Evolutionary conservation across 345 rosid genomes (phyloP).

Genomic region (Angophora floribunda): DNA sequence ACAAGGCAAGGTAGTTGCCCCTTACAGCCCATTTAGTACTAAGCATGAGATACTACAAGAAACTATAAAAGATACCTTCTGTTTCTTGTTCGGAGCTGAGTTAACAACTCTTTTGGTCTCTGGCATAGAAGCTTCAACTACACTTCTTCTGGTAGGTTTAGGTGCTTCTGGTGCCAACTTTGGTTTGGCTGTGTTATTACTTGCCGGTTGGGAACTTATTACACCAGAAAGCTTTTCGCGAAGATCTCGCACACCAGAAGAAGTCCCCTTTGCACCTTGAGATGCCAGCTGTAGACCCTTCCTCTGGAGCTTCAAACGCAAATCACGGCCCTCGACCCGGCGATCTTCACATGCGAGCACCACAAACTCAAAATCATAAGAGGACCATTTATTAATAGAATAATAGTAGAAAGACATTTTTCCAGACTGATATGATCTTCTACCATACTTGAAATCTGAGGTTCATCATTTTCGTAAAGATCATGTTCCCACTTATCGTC

Average conservation of each 20-base stretch:
- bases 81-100: slow-evolving; percentile 40
- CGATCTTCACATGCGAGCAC: slow-evolving; percentile 51
- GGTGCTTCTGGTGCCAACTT: slow-evolving; percentile 42
- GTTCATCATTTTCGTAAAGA: slow-evolving; percentile 46
- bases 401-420: background rate
- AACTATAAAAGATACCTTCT: background rate
- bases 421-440: background rate
- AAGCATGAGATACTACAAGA: background rate
- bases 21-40: background rate
- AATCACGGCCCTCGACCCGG: slow-evolving; percentile 66
- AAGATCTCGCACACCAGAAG: slow-evolving; percentile 57
- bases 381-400: slow-evolving; percentile 1
- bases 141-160: slow-evolving; percentile 48
- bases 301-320: slow-evolving; percentile 88
- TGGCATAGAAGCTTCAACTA: slow-evolving; percentile 41
- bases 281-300: slow-evolving; percentile 34
- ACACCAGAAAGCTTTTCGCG: slow-evolving; percentile 92
- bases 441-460: slow-evolving; percentile 65
- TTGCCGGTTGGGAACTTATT: slow-evolving; percentile 41
- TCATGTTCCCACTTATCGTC: slow-evolving; percentile 99
- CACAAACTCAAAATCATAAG: slow-evolving; percentile 21
- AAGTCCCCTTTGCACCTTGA: slow-evolving; percentile 40
- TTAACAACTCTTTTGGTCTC: slow-evolving; percentile 43
- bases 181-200: slow-evolving; percentile 37
- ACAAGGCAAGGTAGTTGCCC: background rate